Evolutionary conservation across 2,329 filamentous ascomycete genomes (phyloP), one percentile per base, ranked within the genome.

Genomic region (Neonectria punicea): DNA sequence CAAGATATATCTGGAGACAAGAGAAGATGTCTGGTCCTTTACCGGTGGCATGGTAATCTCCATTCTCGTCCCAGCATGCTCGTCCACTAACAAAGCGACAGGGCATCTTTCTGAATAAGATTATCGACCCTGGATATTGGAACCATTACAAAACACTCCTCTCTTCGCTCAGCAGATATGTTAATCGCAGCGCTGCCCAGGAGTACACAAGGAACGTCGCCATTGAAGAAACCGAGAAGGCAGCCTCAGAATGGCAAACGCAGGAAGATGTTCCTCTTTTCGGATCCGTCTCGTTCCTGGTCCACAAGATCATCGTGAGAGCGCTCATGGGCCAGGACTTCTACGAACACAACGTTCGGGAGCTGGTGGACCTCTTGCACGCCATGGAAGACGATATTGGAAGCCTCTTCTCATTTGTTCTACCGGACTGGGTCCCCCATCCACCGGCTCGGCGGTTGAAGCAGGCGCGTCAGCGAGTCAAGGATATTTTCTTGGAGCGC

Each of bases 1-100:
- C 16, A 63, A 54, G 41, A 43, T 63, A 10, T 63, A 63, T 34
- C 54, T 63, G 10, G 60, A 63, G 14, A 63, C 60, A 2, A 53
- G 44, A 32, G 60, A 63, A 28, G 60, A 63, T 43, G 60, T 63
- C n/a, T 63, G 60, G 60, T 63, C 60, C 9, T 63, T 63, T 32
- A 54, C 60, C 8, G 60, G 60, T 11, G 60, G 60, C 39, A 63
- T 63, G 60, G 60, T 63, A 44, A 44, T 22, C 16, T 20, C 22
- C 18, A 10, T 28, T n/a, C 2, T 32, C 8, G 5, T 30, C 2
- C 10, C 6, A 20, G 20, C 22, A 34, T 2, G 2, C 2, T 4
- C 36, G 3, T 6, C 5, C 20, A 28, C 60, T 63, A 10, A 63
- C 22, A 13, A 18, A n/a, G 28, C 8, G 18, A n/a, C 32, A 63